These are phyloP conservation scores for Porcisia deanei DNA, from an alignment of 208 protist species.

Conservation along the genomic window DNA sequence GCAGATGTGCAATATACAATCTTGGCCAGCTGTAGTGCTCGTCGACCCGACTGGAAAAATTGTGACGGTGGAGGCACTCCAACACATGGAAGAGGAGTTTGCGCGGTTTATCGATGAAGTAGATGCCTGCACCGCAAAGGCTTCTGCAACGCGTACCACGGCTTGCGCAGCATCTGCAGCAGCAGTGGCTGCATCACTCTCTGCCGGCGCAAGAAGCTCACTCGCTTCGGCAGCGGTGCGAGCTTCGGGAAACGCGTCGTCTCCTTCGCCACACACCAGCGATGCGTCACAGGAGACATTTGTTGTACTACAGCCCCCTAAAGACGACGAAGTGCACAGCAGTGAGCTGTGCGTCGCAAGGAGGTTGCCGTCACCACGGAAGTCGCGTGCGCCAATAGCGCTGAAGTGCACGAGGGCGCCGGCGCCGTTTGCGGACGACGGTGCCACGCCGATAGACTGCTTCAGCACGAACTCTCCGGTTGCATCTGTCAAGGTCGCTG, in stretches of 20 bases:
- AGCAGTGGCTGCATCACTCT: conserved; percentile 1
- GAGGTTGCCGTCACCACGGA: background rate
- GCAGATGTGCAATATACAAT: conserved; percentile 38
- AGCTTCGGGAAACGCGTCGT: background rate
- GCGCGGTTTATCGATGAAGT: conserved; percentile 25
- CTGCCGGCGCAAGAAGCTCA: background rate
- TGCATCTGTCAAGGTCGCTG: background rate
- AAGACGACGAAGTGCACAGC: background rate
- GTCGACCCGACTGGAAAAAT: conserved; percentile 58
- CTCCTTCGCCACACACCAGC: background rate
- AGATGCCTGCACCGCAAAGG: conserved; percentile 4
- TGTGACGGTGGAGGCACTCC: conserved; percentile 44
- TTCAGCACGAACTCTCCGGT: conserved; percentile 20
- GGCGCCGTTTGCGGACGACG: background rate
- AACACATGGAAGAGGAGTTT: conserved; percentile 64
- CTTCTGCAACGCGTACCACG: background rate
- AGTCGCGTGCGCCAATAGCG: background rate
- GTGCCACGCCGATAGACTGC: background rate
- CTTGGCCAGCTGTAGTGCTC: conserved; percentile 67
- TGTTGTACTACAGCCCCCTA: background rate
- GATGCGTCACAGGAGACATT: background rate
- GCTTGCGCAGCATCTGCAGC: background rate
- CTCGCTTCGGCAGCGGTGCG: background rate
- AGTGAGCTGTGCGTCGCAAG: background rate
- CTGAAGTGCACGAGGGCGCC: background rate